Percentiles rank a stretch among this genome's conserved stretches.
Evolutionary conservation across 805 yeast genomes (phyloP).

Genomic region (Clavispora asparagi): DNA sequence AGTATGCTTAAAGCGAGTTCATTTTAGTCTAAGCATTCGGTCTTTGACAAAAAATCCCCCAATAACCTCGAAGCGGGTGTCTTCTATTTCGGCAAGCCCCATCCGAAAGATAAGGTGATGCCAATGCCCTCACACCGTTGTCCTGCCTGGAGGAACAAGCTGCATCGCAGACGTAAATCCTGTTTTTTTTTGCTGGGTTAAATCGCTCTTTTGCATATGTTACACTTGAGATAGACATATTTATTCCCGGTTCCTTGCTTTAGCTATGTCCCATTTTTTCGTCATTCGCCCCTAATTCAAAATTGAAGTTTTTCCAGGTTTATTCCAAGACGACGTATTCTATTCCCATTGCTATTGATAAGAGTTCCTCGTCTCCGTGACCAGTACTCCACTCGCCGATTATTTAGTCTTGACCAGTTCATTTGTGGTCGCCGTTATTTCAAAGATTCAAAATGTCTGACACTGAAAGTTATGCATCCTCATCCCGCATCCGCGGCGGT

Average conservation of each 20-base stretch:
- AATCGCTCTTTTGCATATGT: background rate
- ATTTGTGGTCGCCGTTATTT: background rate
- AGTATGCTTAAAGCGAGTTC: too few species aligned
- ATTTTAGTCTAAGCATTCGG: too few species aligned
- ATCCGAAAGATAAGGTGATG: background rate
- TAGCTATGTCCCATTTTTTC: background rate
- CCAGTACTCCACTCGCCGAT: background rate
- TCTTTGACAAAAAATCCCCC: too few species aligned
- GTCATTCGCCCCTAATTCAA: slow-evolving; percentile 2
- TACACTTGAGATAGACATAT: background rate
- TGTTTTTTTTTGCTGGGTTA: background rate
- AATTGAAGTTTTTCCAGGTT: background rate
- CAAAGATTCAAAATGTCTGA: slow-evolving; percentile 29
- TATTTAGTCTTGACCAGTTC: background rate
- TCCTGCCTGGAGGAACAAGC: background rate
- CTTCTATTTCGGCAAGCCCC: too few species aligned
- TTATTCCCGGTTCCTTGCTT: background rate
- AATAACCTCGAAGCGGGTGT: too few species aligned
- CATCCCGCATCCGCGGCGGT: slow-evolving; percentile 16
- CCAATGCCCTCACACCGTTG: background rate
- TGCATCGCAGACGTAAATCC: background rate
- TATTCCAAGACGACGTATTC: background rate
- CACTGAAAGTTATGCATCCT: slow-evolving; percentile 31
- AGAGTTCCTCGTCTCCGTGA: background rate
- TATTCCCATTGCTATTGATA: background rate